These are phyloP conservation scores for Luvunga scandens DNA, from an alignment of 345 rosid genomes.

Conservation along the genomic window DNA sequence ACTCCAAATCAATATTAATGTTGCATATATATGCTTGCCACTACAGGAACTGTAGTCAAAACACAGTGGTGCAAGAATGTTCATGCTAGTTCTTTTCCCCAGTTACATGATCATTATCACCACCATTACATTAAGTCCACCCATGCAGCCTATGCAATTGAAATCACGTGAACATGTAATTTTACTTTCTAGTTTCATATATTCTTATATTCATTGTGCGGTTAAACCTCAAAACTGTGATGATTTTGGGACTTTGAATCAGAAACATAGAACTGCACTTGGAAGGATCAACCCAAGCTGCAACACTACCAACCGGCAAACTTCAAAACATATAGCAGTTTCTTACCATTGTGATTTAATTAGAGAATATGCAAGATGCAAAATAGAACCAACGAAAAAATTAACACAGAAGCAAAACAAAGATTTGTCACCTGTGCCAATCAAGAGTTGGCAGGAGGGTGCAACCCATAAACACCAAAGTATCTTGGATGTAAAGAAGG, in stretches of 20 bases:
- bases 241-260: conserved; percentile 10
- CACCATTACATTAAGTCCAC: too few species aligned
- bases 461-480: too few species aligned
- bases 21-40: not conserved
- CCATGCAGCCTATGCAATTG: too few species aligned
- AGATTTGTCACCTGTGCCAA: too few species aligned
- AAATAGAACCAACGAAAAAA: not conserved
- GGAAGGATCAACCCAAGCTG: too few species aligned
- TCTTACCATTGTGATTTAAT: not conserved
- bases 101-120: too few species aligned
- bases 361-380: not conserved
- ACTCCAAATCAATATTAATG: not conserved
- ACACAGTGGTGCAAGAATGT: too few species aligned
- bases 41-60: not conserved
- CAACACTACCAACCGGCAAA: not conserved
- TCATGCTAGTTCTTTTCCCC: too few species aligned
- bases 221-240: not conserved
- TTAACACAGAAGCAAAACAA: too few species aligned
- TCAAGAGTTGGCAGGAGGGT: too few species aligned
- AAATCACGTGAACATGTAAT: too few species aligned
- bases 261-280: conserved; percentile 21
- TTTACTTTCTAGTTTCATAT: not conserved
- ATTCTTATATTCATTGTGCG: not conserved
- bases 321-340: not conserved
- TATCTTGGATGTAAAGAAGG: too few species aligned